These are phyloP conservation scores for Talaromyces pinophilus DNA, from an alignment of 2,329 filamentous ascomycete species.

Conservation along the genomic window DNA sequence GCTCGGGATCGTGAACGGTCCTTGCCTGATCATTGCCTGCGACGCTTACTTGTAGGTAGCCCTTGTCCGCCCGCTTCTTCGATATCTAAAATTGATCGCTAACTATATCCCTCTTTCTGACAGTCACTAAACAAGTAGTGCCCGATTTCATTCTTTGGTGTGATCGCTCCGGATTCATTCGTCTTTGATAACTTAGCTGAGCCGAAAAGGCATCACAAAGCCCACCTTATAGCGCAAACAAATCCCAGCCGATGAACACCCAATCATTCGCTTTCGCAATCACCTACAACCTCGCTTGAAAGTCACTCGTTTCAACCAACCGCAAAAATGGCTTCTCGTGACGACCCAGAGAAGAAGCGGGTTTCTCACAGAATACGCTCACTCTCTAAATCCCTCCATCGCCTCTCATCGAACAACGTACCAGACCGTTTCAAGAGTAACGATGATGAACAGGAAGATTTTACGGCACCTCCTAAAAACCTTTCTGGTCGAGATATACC, in stretches of 20 bases:
- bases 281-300: background rate
- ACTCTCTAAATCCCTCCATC: conserved; percentile 45
- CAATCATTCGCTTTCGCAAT: background rate
- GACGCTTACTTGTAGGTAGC: background rate
- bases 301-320: background rate
- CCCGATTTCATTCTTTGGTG: background rate
- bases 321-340: conserved; percentile 42
- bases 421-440: conserved; percentile 58
- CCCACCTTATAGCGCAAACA: background rate
- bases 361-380: conserved; percentile 44
- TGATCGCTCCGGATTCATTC: background rate
- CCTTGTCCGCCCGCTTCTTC: background rate
- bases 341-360: conserved; percentile 46
- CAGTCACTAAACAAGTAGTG: background rate
- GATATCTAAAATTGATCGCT: background rate
- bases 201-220: background rate
- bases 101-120: background rate
- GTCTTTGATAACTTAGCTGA: background rate
- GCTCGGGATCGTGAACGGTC: conserved; percentile 16
- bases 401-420: conserved; percentile 53
- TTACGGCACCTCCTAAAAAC: conserved; percentile 55
- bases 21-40: conserved; percentile 12
- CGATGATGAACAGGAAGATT: conserved; percentile 62
- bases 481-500: conserved; percentile 48
- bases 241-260: background rate